phyloP scores from a whole-genome alignment of 1,139 yeast genomes.

The Candida labiduridarum region DNA sequence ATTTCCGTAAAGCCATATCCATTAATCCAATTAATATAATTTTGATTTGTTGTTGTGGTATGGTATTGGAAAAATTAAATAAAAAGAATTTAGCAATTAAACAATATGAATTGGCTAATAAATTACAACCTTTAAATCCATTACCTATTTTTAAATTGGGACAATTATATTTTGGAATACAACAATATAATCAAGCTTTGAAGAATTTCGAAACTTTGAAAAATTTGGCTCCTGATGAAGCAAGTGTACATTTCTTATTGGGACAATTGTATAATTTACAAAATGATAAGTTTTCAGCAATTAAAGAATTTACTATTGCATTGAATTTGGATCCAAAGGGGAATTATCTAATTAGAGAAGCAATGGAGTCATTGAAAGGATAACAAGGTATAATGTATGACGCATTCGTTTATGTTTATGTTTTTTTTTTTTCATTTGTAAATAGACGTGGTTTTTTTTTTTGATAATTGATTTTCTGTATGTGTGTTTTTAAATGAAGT shows the following conservation, averaged over 20 bases:
- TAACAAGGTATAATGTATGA: background rate
- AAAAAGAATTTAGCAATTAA: constrained; percentile 72
- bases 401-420: background rate
- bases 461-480: no score
- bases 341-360: constrained; percentile 81
- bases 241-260: constrained; percentile 84
- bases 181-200: constrained; percentile 71
- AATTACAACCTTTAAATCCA: constrained; percentile 83
- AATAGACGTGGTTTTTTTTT: no score
- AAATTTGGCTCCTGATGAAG: constrained; percentile 88
- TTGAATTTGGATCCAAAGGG: constrained; percentile 94
- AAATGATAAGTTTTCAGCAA: constrained; percentile 75
- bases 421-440: background rate
- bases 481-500: no score
- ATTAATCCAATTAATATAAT: constrained; percentile 92
- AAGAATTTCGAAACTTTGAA: constrained; percentile 72
- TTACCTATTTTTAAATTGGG: constrained; percentile 90
- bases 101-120: constrained; percentile 83
- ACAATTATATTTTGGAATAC: constrained; percentile 72
- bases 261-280: constrained; percentile 85
- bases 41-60: constrained; percentile 89
- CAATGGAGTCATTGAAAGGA: constrained; percentile 59
- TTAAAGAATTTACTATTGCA: constrained; percentile 86
- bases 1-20: constrained; percentile 82
- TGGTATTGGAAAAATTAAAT: constrained; percentile 82